A percentile compares a stretch with the other conserved stretches of the same genome.
These are phyloP conservation scores for Penicillium soppii DNA, from an alignment of 495 filamentous ascomycete genomes.

Conservation along the genomic window DNA sequence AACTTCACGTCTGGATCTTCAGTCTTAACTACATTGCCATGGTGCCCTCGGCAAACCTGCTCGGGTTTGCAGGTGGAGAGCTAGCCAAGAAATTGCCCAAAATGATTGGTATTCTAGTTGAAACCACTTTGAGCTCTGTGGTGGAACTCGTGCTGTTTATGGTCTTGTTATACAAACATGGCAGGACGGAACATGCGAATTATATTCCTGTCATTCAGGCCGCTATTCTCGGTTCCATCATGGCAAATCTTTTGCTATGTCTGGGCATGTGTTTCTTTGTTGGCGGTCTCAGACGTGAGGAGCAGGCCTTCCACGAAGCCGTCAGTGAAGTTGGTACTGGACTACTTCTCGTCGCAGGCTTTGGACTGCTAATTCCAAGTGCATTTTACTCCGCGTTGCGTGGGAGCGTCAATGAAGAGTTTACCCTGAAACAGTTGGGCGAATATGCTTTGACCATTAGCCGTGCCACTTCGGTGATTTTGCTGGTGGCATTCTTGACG, in stretches of 20 bases:
- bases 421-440: slow-evolving; percentile 39
- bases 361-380: slow-evolving; percentile 80
- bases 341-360: slow-evolving; percentile 75
- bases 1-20: slow-evolving; percentile 65
- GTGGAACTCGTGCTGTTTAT: slow-evolving; percentile 87
- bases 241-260: slow-evolving; percentile 77
- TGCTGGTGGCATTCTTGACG: slow-evolving; percentile 73
- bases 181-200: slow-evolving; percentile 24
- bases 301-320: slow-evolving; percentile 70
- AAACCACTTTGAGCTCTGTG: slow-evolving; percentile 72
- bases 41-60: slow-evolving; percentile 82
- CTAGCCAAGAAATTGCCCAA: slow-evolving; percentile 76
- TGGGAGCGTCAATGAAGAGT: slow-evolving; percentile 30
- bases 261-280: slow-evolving; percentile 76
- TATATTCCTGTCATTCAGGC: slow-evolving; percentile 74
- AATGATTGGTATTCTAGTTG: slow-evolving; percentile 72
- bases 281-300: slow-evolving; percentile 64
- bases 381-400: slow-evolving; percentile 68
- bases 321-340: slow-evolving; percentile 81
- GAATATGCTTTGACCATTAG: slow-evolving; percentile 63
- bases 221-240: slow-evolving; percentile 76
- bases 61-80: slow-evolving; percentile 83
- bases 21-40: slow-evolving; percentile 76
- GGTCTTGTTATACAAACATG: slow-evolving; percentile 54
- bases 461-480: slow-evolving; percentile 71